A percentile compares a stretch with the other conserved stretches of the same genome.
phyloP scores from a whole-genome alignment of 2,329 filamentous ascomycete species.

The Venturia carpophila region DNA sequence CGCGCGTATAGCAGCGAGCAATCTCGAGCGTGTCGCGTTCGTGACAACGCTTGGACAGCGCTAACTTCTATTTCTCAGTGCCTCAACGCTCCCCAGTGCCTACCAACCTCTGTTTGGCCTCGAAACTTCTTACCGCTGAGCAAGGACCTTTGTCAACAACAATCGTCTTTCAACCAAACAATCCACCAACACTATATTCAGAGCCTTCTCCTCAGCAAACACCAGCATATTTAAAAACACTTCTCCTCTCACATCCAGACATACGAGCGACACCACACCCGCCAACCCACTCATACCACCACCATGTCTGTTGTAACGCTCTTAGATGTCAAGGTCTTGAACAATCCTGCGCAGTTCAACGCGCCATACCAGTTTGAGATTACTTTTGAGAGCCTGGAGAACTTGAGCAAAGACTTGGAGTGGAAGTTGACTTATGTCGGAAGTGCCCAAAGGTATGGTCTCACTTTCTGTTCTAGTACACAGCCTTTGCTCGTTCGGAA shows the following conservation, averaged over 20 bases:
- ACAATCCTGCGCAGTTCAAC: slow-evolving; percentile 93
- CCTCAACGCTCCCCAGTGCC: not conserved
- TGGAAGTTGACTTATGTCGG: slow-evolving; percentile 99
- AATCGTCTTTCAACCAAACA: not conserved
- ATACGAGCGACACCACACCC: not conserved
- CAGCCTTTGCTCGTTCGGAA: not conserved
- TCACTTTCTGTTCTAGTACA: not conserved
- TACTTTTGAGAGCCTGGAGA: slow-evolving; percentile 95
- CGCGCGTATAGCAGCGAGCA: no score
- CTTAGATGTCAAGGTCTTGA: slow-evolving; percentile 88
- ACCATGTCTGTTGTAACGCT: slow-evolving; percentile 94
- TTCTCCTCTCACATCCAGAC: not conserved
- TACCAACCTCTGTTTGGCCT: not conserved
- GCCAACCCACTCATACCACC: slow-evolving; percentile 20
- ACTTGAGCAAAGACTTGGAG: slow-evolving; percentile 92
- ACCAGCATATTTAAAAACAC: not conserved
- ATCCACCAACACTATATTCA: not conserved
- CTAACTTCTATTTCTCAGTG: not conserved
- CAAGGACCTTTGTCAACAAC: slow-evolving; percentile 10
- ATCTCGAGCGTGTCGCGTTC: not conserved
- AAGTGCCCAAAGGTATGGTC: slow-evolving; percentile 84
- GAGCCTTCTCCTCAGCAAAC: not conserved
- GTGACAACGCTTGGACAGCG: not conserved
- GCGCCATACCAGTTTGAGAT: slow-evolving; percentile 96
- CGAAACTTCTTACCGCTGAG: not conserved